Evolutionary conservation across 371 early-diverging fungal species (phyloP), one percentile per base, ranked within the genome.

Genomic region (Coemansia sp.): DNA sequence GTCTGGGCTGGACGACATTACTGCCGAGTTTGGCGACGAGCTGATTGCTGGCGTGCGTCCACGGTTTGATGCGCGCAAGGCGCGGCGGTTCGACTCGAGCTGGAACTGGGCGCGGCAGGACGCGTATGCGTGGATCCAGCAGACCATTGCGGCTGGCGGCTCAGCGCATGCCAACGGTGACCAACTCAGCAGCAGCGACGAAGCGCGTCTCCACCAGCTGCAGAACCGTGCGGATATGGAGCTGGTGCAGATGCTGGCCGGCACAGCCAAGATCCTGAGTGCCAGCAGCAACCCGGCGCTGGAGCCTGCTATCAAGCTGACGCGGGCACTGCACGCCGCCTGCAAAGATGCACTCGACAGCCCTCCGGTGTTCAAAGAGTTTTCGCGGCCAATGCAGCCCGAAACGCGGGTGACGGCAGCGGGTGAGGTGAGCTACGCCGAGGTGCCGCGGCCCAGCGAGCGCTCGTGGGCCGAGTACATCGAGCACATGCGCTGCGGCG

Each of bases 71-170:
- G 76, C 82, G 38, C 84, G 87, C 60, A 96, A 94, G 84, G 94
- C 90, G 46, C 90, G 97, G 53, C 82, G 80, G 43, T 96, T 93
- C 66, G 94, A 96, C 64, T 95, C 95, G 44, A 88, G 88, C 87
- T 96, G 97, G 97, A 96, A 95, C 82, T 96, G 97, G 97, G 92
- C 89, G 60, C 89, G 94, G 55, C 95, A 95, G 78, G 95, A 95
- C 77, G 93, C 92, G 10, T 67, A 51, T 14, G 53, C 61, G 38
- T 52, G 62, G 67, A 67, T 67, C 34, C 66, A 66, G 39, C 48
- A 61, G 48, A 46, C 59, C 4, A 12, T 60, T 2, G 24, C 12
- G 1, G 33, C 29, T 1, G 43, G 55, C 33, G 9, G 16, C 24
- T 4, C 61, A 12, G 63, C 5, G 3, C 14, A 6, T 14, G 33